These are phyloP conservation scores for Symbiodinium natans DNA, from an alignment of 73 alveolate genomes.

Conservation along the genomic window DNA sequence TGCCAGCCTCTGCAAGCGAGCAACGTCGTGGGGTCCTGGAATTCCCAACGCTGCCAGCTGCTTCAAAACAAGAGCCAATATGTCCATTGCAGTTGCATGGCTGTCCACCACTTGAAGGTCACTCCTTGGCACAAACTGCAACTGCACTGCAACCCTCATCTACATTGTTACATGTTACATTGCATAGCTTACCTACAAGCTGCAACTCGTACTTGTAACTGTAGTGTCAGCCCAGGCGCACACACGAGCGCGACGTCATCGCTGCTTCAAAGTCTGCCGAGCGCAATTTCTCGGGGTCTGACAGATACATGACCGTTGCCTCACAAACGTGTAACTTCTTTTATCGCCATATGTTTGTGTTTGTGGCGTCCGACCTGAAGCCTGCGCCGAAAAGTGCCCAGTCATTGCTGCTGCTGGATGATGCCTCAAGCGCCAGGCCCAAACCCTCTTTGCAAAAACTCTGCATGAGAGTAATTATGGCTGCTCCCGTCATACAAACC, in stretches of 20 bases:
- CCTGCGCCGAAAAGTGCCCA: not conserved
- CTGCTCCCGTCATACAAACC: not conserved
- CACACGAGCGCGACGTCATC: not conserved
- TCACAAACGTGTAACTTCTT: not conserved
- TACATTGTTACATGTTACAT: too few species aligned
- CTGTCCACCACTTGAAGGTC: not conserved
- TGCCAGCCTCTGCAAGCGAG: not conserved
- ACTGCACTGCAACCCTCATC: not conserved
- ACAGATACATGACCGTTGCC: not conserved
- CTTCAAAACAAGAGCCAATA: conserved; percentile 10
- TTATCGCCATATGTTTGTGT: not conserved
- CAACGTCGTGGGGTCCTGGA: not conserved
- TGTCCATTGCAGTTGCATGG: not conserved
- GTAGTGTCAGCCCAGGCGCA: not conserved
- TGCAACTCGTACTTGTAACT: too few species aligned
- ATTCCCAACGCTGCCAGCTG: conserved; percentile 17
- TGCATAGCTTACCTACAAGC: too few species aligned
- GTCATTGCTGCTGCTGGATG: not conserved
- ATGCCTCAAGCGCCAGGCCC: not conserved
- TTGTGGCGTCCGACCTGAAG: conserved; percentile 10
- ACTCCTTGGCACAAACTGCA: not conserved
- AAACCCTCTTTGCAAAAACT: not conserved
- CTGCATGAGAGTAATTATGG: not conserved
- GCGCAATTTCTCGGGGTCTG: not conserved
- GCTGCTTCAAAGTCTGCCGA: not conserved